Conservation (phyloP, 495 filamentous ascomycete genomes). For the Trichoderma parareesei region DNA sequence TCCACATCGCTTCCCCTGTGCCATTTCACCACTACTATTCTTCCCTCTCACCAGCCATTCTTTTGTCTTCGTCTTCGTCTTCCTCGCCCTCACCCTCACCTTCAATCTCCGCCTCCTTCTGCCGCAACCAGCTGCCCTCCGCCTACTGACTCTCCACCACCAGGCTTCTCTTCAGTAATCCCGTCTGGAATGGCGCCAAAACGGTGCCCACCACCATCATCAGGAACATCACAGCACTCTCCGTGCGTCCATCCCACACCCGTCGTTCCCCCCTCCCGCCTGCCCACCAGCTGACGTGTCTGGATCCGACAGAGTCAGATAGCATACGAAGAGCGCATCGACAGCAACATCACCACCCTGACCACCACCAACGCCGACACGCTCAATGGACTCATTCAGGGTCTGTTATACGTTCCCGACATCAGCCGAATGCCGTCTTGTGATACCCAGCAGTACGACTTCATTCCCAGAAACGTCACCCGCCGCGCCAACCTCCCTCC, state of each 20-base stretch:
- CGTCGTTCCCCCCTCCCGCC: background rate
- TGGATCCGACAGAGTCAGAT: constrained; percentile 44
- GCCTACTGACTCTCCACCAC: background rate
- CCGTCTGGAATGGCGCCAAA: constrained; percentile 13
- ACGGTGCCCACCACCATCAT: constrained; percentile 36
- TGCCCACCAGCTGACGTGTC: background rate
- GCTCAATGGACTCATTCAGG: constrained; percentile 49
- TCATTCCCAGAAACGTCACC: constrained; percentile 68
- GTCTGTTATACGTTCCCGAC: constrained; percentile 76
- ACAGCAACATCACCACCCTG: constrained; percentile 60
- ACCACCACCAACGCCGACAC: constrained; percentile 50
- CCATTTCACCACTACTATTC: background rate
- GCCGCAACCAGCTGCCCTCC: background rate
- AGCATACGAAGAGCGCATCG: constrained; percentile 53
- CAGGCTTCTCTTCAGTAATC: constrained; percentile 15
- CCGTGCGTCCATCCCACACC: constrained; percentile 26
- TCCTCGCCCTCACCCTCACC: background rate
- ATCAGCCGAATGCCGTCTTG: constrained; percentile 51
- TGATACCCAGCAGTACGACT: constrained; percentile 42
- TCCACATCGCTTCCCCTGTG: no score
- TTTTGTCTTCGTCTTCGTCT: background rate
- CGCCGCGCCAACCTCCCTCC: constrained; percentile 59
- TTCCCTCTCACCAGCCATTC: background rate
- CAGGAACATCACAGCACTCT: constrained; percentile 39
- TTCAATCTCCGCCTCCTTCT: background rate